These are phyloP conservation scores for Penicillium corylophilum DNA, from an alignment of 2,329 filamentous ascomycete species.

Conservation along the genomic window DNA sequence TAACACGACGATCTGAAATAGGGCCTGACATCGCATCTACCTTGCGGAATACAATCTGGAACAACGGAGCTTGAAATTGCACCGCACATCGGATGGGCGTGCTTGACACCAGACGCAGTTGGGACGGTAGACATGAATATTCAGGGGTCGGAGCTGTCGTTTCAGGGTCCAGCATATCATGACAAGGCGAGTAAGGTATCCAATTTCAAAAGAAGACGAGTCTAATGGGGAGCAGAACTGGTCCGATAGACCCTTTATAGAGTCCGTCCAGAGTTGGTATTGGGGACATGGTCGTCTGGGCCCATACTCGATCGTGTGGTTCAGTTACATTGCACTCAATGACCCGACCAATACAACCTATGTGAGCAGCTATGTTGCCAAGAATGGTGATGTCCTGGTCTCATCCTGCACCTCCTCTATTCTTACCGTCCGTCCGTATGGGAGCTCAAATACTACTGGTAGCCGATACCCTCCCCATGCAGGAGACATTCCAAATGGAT, in stretches of 20 bases:
- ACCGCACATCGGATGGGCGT: constrained; percentile 42
- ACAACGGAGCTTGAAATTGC: constrained; percentile 12
- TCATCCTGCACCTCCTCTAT: constrained; percentile 24
- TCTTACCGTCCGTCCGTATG: constrained; percentile 15
- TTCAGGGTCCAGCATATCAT: constrained; percentile 46
- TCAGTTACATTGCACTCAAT: constrained; percentile 31
- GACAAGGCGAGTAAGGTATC: constrained; percentile 40
- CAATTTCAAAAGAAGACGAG: not conserved
- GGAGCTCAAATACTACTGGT: constrained; percentile 4
- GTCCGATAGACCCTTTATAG: constrained; percentile 38
- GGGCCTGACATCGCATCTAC: constrained; percentile 12
- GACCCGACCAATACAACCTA: constrained; percentile 26
- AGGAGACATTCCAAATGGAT: constrained; percentile 17
- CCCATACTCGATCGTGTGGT: constrained; percentile 48
- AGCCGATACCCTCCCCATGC: constrained; percentile 19
- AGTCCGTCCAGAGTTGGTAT: constrained; percentile 40
- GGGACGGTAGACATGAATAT: constrained; percentile 32
- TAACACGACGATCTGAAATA: not conserved
- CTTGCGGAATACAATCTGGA: constrained; percentile 12
- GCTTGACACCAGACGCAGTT: constrained; percentile 36
- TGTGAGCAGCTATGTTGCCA: constrained; percentile 32
- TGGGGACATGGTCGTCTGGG: constrained; percentile 49
- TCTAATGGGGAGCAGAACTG: constrained; percentile 39
- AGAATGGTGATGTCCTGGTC: constrained; percentile 27
- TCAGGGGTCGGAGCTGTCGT: constrained; percentile 31